Evolutionary conservation across 2,329 filamentous ascomycete genomes (phyloP).

Genomic region (Neoarthrinium moseri): DNA sequence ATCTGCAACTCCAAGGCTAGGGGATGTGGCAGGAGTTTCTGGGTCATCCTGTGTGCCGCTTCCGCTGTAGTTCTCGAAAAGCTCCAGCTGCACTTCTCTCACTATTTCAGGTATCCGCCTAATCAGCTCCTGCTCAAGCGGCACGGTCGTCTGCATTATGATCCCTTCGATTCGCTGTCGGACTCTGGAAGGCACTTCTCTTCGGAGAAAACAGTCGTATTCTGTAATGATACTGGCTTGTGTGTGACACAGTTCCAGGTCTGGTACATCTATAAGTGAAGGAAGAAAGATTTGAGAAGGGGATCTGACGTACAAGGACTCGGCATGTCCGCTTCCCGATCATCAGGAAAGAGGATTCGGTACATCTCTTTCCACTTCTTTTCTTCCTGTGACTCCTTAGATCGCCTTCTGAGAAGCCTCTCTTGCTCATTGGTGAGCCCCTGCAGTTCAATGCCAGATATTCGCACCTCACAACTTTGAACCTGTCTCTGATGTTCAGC

Average conservation of each 20-base stretch:
- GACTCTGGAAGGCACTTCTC: background rate
- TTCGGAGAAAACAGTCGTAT: background rate
- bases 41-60: background rate
- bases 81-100: background rate
- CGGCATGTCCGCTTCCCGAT: background rate
- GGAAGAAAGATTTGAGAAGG: background rate
- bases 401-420: background rate
- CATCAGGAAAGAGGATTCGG: background rate
- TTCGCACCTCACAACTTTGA: background rate
- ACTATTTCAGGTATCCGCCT: background rate
- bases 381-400: background rate
- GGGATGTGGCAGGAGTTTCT: too few relatives aligned
- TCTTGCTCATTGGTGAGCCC: background rate
- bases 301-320: background rate
- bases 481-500: background rate
- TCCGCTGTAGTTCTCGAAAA: background rate
- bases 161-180: background rate
- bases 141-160: background rate
- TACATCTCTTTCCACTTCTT: background rate
- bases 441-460: background rate
- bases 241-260: background rate
- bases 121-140: background rate
- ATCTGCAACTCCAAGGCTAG: too few relatives aligned
- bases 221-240: background rate
- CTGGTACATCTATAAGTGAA: background rate